A percentile compares a stretch with the other conserved stretches of the same genome.
Evolutionary conservation across 257 asterid species (phyloP).

Genomic region (Mentha longifolia): DNA sequence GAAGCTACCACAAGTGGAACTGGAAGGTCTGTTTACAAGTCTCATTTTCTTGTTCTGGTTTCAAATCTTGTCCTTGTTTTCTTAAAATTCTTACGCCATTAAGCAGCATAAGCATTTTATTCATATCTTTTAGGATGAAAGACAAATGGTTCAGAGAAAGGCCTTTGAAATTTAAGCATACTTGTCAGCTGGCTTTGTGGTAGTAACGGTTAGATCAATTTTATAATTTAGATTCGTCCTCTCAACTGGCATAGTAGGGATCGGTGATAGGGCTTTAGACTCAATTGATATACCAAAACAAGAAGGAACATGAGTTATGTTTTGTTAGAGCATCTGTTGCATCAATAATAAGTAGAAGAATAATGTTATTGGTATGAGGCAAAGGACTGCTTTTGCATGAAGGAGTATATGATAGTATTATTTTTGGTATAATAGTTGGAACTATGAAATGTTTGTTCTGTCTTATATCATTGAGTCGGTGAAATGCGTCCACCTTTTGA

Average conservation of each 20-base stretch:
- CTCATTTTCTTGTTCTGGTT: constrained; percentile 22
- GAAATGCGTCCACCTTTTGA: constrained; percentile 6
- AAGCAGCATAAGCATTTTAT: constrained; percentile 7
- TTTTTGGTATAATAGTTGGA: background rate
- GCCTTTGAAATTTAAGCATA: constrained; percentile 17
- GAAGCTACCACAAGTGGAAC: constrained; percentile 66
- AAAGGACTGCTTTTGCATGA: constrained; percentile 18
- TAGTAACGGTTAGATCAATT: constrained; percentile 17
- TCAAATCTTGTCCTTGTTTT: constrained; percentile 9
- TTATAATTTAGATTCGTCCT: background rate
- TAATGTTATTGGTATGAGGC: background rate
- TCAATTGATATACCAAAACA: background rate
- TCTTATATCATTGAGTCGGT: background rate
- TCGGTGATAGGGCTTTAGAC: background rate
- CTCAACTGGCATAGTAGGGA: background rate
- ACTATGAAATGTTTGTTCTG: background rate
- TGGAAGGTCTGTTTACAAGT: constrained; percentile 63
- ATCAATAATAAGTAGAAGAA: constrained; percentile 5
- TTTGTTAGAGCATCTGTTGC: constrained; percentile 21
- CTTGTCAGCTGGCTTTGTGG: constrained; percentile 10
- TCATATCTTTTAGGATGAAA: constrained; percentile 16
- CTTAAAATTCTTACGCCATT: background rate
- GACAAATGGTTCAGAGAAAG: background rate
- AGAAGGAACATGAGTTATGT: constrained; percentile 18
- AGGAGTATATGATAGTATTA: background rate